A percentile compares a stretch with the other conserved stretches of the same genome.
Conservation (phyloP, 768 basidiomycete species). For the Agaricus blazei region DNA sequence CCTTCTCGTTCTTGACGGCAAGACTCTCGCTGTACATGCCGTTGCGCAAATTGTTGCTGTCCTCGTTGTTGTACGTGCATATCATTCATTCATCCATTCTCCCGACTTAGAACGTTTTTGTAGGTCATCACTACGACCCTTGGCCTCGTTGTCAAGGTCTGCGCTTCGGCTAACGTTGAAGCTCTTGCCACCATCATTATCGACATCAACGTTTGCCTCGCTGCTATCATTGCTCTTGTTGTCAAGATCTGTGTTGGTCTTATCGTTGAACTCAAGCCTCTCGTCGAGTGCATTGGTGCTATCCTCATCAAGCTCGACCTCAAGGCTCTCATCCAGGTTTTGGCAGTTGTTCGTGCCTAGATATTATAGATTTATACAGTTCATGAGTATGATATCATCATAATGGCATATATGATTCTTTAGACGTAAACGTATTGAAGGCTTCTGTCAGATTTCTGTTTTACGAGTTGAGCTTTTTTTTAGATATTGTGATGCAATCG, state of each 20-base stretch:
- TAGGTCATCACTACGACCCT: not conserved
- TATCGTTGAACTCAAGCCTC: not conserved
- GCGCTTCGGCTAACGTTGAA: constrained; percentile 3
- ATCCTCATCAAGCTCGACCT: constrained; percentile 2
- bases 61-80: constrained; percentile 11
- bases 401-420: not conserved
- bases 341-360: not conserved
- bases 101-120: not conserved
- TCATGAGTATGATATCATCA: too few species aligned
- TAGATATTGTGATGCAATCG: too few species aligned
- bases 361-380: too few species aligned
- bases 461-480: too few species aligned
- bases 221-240: constrained; percentile 4
- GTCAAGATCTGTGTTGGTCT: not conserved
- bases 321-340: constrained; percentile 1
- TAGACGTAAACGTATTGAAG: too few species aligned
- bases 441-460: too few species aligned
- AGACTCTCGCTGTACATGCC: constrained; percentile 10
- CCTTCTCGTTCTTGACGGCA: constrained; percentile 10
- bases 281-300: not conserved
- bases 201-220: constrained; percentile 7
- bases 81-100: not conserved
- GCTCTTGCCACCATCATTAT: constrained; percentile 10
- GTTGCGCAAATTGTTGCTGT: constrained; percentile 10
- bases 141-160: not conserved